A percentile compares a stretch with the other conserved stretches of the same genome.
Evolutionary conservation across 768 basidiomycete species (phyloP).

Genomic region (Nidularia pulvinata): DNA sequence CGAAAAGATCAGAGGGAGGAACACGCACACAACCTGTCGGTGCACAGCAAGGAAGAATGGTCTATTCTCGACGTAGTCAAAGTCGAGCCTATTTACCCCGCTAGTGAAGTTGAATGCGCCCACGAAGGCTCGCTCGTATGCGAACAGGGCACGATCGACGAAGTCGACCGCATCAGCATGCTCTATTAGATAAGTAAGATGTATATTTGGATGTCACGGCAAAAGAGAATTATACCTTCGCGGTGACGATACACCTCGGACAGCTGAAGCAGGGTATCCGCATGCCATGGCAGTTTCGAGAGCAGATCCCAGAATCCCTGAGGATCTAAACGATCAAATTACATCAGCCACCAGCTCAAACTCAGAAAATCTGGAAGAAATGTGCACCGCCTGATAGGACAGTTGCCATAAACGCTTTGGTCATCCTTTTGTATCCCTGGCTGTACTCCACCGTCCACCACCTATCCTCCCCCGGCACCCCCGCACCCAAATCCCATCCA

Average conservation of each 20-base stretch:
- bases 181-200: slow-evolving; percentile 39
- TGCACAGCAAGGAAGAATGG: slow-evolving; percentile 91
- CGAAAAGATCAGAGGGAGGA: neutral
- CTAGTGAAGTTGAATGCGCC: slow-evolving; percentile 85
- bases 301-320: slow-evolving; percentile 77
- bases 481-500: slow-evolving; percentile 27
- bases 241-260: slow-evolving; percentile 85
- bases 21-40: slow-evolving; percentile 73
- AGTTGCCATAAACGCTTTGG: slow-evolving; percentile 76
- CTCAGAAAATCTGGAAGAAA: neutral
- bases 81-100: slow-evolving; percentile 85
- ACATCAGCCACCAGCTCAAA: neutral
- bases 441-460: slow-evolving; percentile 93
- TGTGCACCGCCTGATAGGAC: slow-evolving; percentile 80
- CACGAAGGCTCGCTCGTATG: slow-evolving; percentile 89
- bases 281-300: slow-evolving; percentile 86
- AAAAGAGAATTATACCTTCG: slow-evolving; percentile 57
- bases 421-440: slow-evolving; percentile 80
- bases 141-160: slow-evolving; percentile 91
- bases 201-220: neutral
- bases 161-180: slow-evolving; percentile 84
- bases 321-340: slow-evolving; percentile 49
- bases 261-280: slow-evolving; percentile 86
- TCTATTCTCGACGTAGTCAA: slow-evolving; percentile 88
- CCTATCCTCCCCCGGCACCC: slow-evolving; percentile 47